Conservation (phyloP, 139 green algal species). For the Gonium pectorale region DNA sequence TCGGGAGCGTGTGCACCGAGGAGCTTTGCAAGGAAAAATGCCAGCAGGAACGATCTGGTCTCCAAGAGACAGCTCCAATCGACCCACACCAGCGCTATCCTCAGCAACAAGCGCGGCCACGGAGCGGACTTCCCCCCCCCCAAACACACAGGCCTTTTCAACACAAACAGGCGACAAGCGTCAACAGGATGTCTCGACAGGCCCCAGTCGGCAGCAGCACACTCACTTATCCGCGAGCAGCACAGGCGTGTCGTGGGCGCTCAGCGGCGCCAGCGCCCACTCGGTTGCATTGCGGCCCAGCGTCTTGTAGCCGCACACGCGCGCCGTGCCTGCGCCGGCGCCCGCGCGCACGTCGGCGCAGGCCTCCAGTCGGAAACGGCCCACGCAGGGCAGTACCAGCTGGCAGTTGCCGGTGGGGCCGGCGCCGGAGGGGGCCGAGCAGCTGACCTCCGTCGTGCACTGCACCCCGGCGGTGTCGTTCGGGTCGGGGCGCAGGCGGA, state of each 20-base stretch:
- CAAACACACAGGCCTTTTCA: too few species aligned
- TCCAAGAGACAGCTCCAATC: too few species aligned
- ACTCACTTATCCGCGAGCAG: slow-evolving; percentile 38
- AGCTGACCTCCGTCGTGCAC: background rate
- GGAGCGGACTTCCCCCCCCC: too few species aligned
- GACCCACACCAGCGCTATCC: too few species aligned
- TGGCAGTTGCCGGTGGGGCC: slow-evolving; percentile 40
- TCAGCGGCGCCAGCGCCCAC: slow-evolving; percentile 43
- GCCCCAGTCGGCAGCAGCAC: too few species aligned
- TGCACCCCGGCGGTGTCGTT: background rate
- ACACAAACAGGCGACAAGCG: too few species aligned
- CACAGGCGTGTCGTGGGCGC: background rate
- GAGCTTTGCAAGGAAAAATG: too few species aligned
- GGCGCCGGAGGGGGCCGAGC: background rate
- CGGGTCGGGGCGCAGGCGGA: slow-evolving; percentile 11
- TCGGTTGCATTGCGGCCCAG: slow-evolving; percentile 47
- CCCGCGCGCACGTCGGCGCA: slow-evolving; percentile 3
- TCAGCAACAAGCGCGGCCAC: too few species aligned
- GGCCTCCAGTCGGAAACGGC: slow-evolving; percentile 46
- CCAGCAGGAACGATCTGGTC: too few species aligned
- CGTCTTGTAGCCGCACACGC: background rate
- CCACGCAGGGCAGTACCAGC: slow-evolving; percentile 58
- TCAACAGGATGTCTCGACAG: too few species aligned
- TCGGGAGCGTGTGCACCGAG: too few species aligned
- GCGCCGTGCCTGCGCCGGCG: background rate